These are phyloP conservation scores for Nymphaea colorata DNA, from an alignment of 164 flowering plant species.

Conservation along the genomic window DNA sequence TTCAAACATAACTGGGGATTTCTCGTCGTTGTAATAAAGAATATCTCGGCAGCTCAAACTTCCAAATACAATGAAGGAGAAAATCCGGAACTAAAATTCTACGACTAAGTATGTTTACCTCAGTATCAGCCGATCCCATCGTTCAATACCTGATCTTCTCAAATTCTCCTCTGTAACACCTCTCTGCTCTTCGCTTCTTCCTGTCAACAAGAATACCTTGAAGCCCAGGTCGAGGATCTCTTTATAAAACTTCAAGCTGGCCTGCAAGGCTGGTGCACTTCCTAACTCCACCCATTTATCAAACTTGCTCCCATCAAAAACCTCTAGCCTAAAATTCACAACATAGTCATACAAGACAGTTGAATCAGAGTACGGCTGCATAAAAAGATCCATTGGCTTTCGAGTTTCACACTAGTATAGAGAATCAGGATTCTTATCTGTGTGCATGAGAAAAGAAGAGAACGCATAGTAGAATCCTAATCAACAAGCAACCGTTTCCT, in stretches of 20 bases:
- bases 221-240: conserved; percentile 54
- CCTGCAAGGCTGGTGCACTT: conserved; percentile 46
- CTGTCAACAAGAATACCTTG: conserved; percentile 74
- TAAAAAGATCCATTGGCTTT: no score
- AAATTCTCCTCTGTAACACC: conserved; percentile 55
- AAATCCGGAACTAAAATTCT: no score
- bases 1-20: no score
- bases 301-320: conserved; percentile 46
- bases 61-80: no score
- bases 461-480: no score
- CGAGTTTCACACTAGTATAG: no score
- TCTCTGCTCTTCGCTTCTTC: conserved; percentile 67
- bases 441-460: not conserved
- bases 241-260: conserved; percentile 70
- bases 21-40: no score
- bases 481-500: no score
- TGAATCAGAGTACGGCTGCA: no score
- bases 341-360: no score
- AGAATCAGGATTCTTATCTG: not conserved
- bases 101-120: conserved; percentile 26
- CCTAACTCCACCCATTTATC: conserved; percentile 81
- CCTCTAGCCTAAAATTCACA: conserved; percentile 35
- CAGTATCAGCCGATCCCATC: conserved; percentile 81
- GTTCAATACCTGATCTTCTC: conserved; percentile 51
- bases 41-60: no score